A percentile compares a stretch with the other conserved stretches of the same genome.
Conservation (phyloP, 164 flowering plant species). For the Vitis cinerea region DNA sequence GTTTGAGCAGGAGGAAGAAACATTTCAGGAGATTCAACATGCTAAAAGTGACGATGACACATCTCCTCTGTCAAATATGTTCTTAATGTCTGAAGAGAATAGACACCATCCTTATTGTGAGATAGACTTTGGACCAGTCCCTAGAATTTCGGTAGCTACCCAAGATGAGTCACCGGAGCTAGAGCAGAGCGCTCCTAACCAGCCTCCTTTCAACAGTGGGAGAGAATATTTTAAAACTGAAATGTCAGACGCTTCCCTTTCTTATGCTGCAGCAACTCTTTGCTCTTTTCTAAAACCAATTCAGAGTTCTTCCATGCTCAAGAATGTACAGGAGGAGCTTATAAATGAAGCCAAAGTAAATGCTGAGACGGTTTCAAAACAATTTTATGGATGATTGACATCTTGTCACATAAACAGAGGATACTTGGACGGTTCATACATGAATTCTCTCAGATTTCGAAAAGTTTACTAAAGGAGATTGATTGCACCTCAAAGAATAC, state of each 20-base stretch:
- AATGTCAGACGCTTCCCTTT: conserved; percentile 27
- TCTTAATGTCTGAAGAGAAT: conserved; percentile 35
- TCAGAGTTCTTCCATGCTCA: conserved; percentile 14
- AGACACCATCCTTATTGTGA: conserved; percentile 75
- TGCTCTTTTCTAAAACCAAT: conserved; percentile 22
- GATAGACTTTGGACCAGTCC: conserved; percentile 33
- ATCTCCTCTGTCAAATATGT: conserved; percentile 26
- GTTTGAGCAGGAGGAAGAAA: conserved; percentile 67
- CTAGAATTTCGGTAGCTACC: conserved; percentile 11
- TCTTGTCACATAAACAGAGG: no score
- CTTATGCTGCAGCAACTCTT: conserved; percentile 34
- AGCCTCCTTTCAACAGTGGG: neutral
- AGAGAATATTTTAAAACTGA: conserved; percentile 16
- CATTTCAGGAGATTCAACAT: conserved; percentile 43
- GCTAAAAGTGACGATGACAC: conserved; percentile 33
- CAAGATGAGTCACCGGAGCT: conserved; percentile 12
- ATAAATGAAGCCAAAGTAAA: no score
- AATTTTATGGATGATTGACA: no score
- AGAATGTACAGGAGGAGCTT: conserved; percentile 29
- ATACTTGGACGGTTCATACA: no score
- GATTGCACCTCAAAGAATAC: no score
- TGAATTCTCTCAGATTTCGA: no score
- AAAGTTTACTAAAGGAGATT: no score
- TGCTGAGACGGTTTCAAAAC: no score
- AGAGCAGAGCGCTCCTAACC: conserved; percentile 11